Evolutionary conservation across 2,329 filamentous ascomycete genomes (phyloP), one percentile per base, ranked within the genome.

Genomic region (Byssochlamys sp.): DNA sequence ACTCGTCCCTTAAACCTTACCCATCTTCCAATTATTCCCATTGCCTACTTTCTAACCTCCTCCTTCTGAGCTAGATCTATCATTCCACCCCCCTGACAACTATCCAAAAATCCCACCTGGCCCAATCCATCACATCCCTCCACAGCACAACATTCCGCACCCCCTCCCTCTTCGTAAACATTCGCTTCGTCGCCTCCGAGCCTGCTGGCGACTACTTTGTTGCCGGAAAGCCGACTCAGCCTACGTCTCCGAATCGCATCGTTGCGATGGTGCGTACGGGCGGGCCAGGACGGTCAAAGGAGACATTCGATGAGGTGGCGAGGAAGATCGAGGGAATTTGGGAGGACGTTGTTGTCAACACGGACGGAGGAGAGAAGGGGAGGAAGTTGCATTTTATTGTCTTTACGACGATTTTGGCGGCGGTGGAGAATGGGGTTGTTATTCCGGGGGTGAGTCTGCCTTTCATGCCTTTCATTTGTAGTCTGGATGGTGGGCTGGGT

Each of bases 81-180:
- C 63, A 65, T 54, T 61, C 61, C 25, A 60, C 58, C 53, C 60
- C 63, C 19, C 57, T 65, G 35, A 62, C 53, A 7, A 2, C 27
- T 11, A 5, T 45, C 10, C 63, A 65, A 55, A 62, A 65, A 29
- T 51, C 55, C n/a, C 51, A 57, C 12, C 57, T 65, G 35, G 63
- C 63, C 25, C 52, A 59, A 28, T 53, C 53, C 53, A 61, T 65
- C 50, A 63, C 62, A 25, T 4, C 57, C 4, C 56, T 65, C 12
- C 63, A 65, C 53, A 35, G 54, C 11, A 60, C 55, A n/a, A 61
- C 62, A 11, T 65, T 63, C 54, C 50, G 61, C 10, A 63, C 62
- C 2, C 63, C 63, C 3, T 60, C 57, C 5, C 54, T 65, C 11
- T 65, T 63, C 55, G 63, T 65, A 53, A 62, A 65, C 29, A 57